Conservation (phyloP, 2,329 filamentous ascomycete species). For the Trichoderma breve region DNA sequence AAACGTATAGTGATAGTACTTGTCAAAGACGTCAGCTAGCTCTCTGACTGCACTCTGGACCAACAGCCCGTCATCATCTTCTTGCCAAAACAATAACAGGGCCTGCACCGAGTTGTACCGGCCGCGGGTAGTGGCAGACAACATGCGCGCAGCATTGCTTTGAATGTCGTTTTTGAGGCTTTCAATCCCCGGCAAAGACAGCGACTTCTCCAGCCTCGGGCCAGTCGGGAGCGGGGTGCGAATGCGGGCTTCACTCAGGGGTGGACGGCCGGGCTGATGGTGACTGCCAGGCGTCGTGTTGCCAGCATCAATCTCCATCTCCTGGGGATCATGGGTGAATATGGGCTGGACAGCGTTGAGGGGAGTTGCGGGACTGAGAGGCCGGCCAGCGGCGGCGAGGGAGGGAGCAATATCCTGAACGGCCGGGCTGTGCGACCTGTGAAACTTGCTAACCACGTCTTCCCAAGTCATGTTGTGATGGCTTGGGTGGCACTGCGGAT, state of each 20-base stretch:
- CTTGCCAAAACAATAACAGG: constrained; percentile 57
- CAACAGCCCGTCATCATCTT: constrained; percentile 46
- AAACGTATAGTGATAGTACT: constrained; percentile 51
- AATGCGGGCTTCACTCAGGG: constrained; percentile 48
- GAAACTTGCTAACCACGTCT: constrained; percentile 54
- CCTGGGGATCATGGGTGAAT: constrained; percentile 47
- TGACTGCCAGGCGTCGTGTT: constrained; percentile 29
- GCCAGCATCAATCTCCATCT: constrained; percentile 54
- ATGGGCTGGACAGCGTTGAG: constrained; percentile 38
- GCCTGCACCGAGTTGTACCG: constrained; percentile 54
- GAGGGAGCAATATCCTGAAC: constrained; percentile 50
- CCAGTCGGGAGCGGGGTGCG: constrained; percentile 57
- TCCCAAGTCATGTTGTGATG: constrained; percentile 63
- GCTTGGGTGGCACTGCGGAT: constrained; percentile 53
- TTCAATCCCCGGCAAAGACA: constrained; percentile 50
- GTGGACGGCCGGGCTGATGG: constrained; percentile 37
- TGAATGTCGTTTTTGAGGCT: constrained; percentile 54
- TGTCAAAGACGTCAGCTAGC: constrained; percentile 50
- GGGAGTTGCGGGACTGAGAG: constrained; percentile 46
- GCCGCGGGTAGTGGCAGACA: constrained; percentile 49
- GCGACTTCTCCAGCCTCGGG: constrained; percentile 52
- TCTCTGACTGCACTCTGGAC: constrained; percentile 46
- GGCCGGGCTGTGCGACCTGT: constrained; percentile 50
- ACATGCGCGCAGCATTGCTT: constrained; percentile 47
- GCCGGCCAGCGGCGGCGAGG: constrained; percentile 40